Percentiles rank a stretch among this genome's conserved stretches.
Evolutionary conservation across 148 eudicot genomes (phyloP).

Genomic region (Rhododendron williamsianum): DNA sequence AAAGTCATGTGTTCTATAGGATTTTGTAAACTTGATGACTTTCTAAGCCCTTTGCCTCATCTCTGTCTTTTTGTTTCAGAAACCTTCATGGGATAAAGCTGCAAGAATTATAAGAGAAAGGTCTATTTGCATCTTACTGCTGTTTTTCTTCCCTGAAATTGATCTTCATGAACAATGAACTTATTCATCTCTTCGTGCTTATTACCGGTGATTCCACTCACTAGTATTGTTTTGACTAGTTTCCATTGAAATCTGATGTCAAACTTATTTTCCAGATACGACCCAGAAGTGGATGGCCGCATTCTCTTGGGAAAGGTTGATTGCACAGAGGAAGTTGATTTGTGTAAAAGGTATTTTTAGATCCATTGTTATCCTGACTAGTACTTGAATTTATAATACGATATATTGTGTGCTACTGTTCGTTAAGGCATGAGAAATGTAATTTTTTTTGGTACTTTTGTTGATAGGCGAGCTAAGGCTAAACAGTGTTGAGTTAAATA

Average conservation of each 20-base stretch:
- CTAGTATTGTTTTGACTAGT: neutral
- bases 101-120: slow-evolving; percentile 74
- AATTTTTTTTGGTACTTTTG: neutral
- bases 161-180: neutral
- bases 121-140: slow-evolving; percentile 28
- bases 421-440: neutral
- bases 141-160: neutral
- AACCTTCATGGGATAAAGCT: slow-evolving; percentile 90
- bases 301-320: slow-evolving; percentile 90
- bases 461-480: neutral
- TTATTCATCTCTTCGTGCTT: neutral
- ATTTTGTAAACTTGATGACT: neutral
- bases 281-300: slow-evolving; percentile 91
- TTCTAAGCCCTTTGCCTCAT: neutral
- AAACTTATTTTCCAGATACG: slow-evolving; percentile 48
- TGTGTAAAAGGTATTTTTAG: slow-evolving; percentile 69
- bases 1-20: neutral
- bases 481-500: neutral
- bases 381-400: neutral
- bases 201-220: neutral
- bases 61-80: slow-evolving; percentile 42
- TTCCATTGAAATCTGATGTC: slow-evolving; percentile 15
- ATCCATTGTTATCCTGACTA: neutral
- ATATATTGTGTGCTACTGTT: neutral
- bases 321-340: slow-evolving; percentile 73